Evolutionary conservation across 371 early-diverging fungal species (phyloP).

Genomic region (Mucor indicus): DNA sequence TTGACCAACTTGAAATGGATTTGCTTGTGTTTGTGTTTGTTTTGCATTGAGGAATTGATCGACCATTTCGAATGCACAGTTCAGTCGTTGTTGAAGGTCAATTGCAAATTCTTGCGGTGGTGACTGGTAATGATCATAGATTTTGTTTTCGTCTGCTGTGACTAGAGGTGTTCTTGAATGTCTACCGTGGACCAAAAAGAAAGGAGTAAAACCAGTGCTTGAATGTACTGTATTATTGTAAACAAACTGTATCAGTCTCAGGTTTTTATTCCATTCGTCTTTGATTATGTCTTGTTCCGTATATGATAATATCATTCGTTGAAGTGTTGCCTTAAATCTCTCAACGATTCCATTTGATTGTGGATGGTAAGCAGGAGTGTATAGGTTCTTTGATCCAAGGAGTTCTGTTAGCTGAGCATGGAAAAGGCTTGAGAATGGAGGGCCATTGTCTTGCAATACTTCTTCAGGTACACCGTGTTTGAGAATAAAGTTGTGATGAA

Average conservation of each 20-base stretch:
- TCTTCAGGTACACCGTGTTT: neutral
- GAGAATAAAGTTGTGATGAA: neutral
- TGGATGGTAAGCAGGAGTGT: slow-evolving; percentile 6
- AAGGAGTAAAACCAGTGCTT: slow-evolving; percentile 1
- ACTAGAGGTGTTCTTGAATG: slow-evolving; percentile 2
- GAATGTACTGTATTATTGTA: neutral
- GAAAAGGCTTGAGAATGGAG: neutral
- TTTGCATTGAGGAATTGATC: neutral
- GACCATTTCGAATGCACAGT: neutral
- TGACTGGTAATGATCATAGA: slow-evolving; percentile 1
- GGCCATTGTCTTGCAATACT: neutral
- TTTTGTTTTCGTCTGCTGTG: neutral
- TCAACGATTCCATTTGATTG: slow-evolving; percentile 8
- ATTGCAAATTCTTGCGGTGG: neutral
- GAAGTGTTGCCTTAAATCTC: neutral
- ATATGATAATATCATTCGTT: neutral
- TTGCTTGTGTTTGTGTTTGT: neutral
- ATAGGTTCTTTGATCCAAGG: neutral
- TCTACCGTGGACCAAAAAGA: slow-evolving; percentile 7
- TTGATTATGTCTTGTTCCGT: neutral
- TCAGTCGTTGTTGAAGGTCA: neutral
- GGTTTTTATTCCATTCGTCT: neutral
- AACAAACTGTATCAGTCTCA: neutral
- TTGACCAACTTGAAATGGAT: slow-evolving; percentile 1
- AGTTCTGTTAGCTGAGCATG: neutral